Conservation (phyloP, 2,329 filamentous ascomycete genomes). For the Phialophora tarda region DNA sequence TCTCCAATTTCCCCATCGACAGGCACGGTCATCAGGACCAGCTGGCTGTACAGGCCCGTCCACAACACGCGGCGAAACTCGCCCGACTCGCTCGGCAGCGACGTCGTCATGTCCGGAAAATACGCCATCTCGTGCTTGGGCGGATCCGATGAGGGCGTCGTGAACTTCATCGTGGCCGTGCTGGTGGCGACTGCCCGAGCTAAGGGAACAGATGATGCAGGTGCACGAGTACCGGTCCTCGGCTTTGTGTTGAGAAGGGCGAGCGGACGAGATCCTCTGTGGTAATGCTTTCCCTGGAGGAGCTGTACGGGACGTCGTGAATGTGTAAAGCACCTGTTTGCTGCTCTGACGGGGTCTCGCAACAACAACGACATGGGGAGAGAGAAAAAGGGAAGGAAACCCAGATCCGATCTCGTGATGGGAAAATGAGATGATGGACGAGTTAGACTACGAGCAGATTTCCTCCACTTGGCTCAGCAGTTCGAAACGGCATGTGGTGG, state of each 20-base stretch:
- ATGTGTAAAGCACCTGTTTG: not conserved
- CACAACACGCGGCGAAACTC: slow-evolving; percentile 67
- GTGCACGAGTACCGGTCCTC: not conserved
- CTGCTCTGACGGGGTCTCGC: not conserved
- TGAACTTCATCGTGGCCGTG: slow-evolving; percentile 31
- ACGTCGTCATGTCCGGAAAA: slow-evolving; percentile 62
- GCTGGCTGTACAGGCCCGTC: slow-evolving; percentile 67
- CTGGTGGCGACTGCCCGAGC: slow-evolving; percentile 1
- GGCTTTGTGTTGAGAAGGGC: not conserved
- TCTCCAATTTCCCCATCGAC: slow-evolving; percentile 70
- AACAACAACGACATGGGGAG: not conserved
- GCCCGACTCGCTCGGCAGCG: slow-evolving; percentile 59
- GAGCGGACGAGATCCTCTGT: not conserved
- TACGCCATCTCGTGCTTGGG: slow-evolving; percentile 64
- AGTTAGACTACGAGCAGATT: not conserved
- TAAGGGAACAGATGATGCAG: not conserved
- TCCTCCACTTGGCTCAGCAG: not conserved
- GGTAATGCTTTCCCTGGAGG: not conserved
- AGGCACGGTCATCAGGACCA: slow-evolving; percentile 69
- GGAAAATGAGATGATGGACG: not conserved
- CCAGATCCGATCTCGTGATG: not conserved
- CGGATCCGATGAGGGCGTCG: slow-evolving; percentile 43
- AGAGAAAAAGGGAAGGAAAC: not conserved
- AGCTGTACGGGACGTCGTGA: not conserved
- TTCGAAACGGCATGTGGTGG: not conserved